These are phyloP conservation scores for Stephanodiscus minutulus DNA, from an alignment of 108 stramenopile species.

Conservation along the genomic window DNA sequence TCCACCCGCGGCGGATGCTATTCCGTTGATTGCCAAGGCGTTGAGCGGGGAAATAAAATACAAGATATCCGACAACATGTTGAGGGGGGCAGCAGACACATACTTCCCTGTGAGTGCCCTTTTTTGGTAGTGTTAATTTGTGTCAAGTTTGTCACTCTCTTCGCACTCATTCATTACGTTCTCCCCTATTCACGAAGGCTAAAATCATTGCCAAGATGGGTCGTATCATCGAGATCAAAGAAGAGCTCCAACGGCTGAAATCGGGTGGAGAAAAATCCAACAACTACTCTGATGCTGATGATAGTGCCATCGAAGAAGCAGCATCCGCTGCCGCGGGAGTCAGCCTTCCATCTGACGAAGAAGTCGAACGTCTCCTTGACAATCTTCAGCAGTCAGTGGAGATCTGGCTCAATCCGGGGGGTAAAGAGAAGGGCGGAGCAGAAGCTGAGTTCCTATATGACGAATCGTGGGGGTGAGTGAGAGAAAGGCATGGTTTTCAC, in stretches of 20 bases:
- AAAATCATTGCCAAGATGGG: slow-evolving; percentile 92
- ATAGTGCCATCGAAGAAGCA: slow-evolving; percentile 37
- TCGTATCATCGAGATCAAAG: slow-evolving; percentile 80
- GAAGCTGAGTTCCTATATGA: slow-evolving; percentile 91
- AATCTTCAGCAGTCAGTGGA: slow-evolving; percentile 69
- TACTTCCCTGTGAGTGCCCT: slow-evolving; percentile 78
- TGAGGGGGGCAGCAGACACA: slow-evolving; percentile 91
- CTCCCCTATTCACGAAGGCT: slow-evolving; percentile 24
- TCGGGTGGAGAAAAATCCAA: slow-evolving; percentile 38
- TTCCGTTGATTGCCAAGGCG: slow-evolving; percentile 55
- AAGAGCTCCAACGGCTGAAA: slow-evolving; percentile 62
- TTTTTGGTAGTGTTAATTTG: slow-evolving; percentile 1
- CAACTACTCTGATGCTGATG: slow-evolving; percentile 38
- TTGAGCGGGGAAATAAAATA: slow-evolving; percentile 62
- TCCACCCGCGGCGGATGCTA: slow-evolving; percentile 52
- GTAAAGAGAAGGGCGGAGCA: slow-evolving; percentile 72
- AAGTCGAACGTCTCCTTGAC: slow-evolving; percentile 59
- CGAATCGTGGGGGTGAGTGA: slow-evolving; percentile 66
- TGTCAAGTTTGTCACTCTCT: background rate
- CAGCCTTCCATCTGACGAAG: slow-evolving; percentile 53
- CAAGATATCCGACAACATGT: slow-evolving; percentile 71
- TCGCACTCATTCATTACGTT: background rate
- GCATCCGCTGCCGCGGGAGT: slow-evolving; percentile 46
- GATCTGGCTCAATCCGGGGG: slow-evolving; percentile 82
- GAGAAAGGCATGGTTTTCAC: background rate